These are phyloP conservation scores for Coriolopsis trogii DNA, from an alignment of 1,284 basidiomycete genomes.

Conservation along the genomic window DNA sequence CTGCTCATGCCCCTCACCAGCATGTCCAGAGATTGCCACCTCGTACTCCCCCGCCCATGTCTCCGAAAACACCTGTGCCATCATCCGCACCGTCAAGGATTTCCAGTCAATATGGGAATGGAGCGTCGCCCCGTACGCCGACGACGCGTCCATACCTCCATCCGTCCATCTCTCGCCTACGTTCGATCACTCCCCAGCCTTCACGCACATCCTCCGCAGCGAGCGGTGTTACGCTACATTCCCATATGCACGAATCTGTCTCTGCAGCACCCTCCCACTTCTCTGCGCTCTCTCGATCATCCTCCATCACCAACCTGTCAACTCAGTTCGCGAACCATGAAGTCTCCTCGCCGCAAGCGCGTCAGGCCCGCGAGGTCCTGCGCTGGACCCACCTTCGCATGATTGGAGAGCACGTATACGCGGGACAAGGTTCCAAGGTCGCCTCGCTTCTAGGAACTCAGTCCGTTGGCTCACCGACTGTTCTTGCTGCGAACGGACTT, in stretches of 20 bases:
- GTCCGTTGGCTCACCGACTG: conserved; percentile 70
- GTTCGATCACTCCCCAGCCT: conserved; percentile 62
- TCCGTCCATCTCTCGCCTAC: conserved; percentile 82
- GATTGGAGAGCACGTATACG: conserved; percentile 59
- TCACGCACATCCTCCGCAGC: conserved; percentile 54
- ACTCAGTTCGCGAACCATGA: conserved; percentile 27
- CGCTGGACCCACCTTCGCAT: conserved; percentile 77
- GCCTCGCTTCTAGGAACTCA: conserved; percentile 62
- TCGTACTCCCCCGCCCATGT: conserved; percentile 47
- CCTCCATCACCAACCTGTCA: conserved; percentile 62
- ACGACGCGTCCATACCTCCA: conserved; percentile 61
- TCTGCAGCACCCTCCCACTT: conserved; percentile 68
- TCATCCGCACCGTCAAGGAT: conserved; percentile 40
- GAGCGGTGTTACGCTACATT: conserved; percentile 47
- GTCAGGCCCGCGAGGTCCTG: conserved; percentile 59
- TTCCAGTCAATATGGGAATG: conserved; percentile 34
- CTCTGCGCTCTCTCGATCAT: conserved; percentile 69
- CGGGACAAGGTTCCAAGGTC: conserved; percentile 58
- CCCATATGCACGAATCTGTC: conserved; percentile 43
- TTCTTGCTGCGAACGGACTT: conserved; percentile 85
- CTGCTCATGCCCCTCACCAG: conserved; percentile 22
- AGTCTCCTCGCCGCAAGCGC: not conserved
- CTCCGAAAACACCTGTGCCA: conserved; percentile 31
- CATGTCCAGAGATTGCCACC: conserved; percentile 45
- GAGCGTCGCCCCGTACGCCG: conserved; percentile 36